Conservation (phyloP, 202 grass and related monocot genomes). For the Saccharum hybrid region DNA sequence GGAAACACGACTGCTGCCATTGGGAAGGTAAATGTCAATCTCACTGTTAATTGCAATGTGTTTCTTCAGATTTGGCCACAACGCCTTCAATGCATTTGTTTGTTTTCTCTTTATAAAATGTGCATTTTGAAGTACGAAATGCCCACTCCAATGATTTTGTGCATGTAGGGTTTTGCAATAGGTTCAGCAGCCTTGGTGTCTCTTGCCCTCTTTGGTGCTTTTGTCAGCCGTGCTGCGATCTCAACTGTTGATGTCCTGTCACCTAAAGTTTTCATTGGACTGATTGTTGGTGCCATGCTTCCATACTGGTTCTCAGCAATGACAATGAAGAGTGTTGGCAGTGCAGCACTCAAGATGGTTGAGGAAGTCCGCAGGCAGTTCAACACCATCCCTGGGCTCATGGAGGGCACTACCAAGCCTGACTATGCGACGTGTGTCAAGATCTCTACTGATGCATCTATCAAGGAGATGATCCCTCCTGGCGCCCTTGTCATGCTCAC, state of each 20-base stretch:
- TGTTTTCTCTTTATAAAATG: not conserved
- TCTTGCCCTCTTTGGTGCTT: slow-evolving; percentile 90
- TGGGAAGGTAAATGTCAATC: slow-evolving; percentile 71
- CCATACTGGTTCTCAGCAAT: slow-evolving; percentile 95
- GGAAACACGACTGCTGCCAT: slow-evolving; percentile 97
- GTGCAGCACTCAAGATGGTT: slow-evolving; percentile 85
- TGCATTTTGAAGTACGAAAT: slow-evolving; percentile 7
- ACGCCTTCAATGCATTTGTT: not conserved
- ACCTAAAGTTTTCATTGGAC: slow-evolving; percentile 86
- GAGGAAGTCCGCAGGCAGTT: slow-evolving; percentile 92
- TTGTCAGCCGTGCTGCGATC: slow-evolving; percentile 86
- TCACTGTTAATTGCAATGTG: not conserved
- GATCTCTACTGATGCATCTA: slow-evolving; percentile 79
- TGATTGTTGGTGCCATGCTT: slow-evolving; percentile 88
- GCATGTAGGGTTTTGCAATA: slow-evolving; percentile 77
- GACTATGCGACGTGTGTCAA: slow-evolving; percentile 70
- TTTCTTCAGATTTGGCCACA: not conserved
- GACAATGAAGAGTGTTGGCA: slow-evolving; percentile 97
- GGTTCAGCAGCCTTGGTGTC: slow-evolving; percentile 89
- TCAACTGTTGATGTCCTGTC: slow-evolving; percentile 79
- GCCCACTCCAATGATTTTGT: not conserved
- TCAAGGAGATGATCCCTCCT: slow-evolving; percentile 78
- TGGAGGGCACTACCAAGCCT: slow-evolving; percentile 80
- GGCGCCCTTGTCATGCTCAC: slow-evolving; percentile 85
- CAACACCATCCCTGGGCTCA: slow-evolving; percentile 77